These are phyloP conservation scores for Haplosporangium sp. DNA, from an alignment of 371 early-diverging fungal genomes.

Conservation along the genomic window DNA sequence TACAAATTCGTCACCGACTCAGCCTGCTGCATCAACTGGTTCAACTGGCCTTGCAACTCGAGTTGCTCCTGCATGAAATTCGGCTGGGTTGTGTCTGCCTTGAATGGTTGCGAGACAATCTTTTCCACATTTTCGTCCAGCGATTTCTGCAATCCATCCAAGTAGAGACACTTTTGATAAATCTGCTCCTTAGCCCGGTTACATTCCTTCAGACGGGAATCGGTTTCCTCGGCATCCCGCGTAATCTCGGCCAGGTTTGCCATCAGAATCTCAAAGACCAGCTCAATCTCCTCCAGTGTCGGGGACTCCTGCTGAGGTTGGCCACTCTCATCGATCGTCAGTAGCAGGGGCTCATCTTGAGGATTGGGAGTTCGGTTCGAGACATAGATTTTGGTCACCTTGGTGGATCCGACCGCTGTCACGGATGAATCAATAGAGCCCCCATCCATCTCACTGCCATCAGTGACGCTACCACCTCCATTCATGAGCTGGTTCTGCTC, in stretches of 20 bases:
- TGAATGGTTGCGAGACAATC: slow-evolving; percentile 50
- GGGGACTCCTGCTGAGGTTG: slow-evolving; percentile 23
- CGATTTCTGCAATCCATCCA: slow-evolving; percentile 56
- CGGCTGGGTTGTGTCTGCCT: slow-evolving; percentile 30
- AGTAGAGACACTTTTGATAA: slow-evolving; percentile 60
- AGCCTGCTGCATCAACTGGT: slow-evolving; percentile 47
- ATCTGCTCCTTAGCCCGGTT: slow-evolving; percentile 61
- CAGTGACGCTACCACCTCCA: neutral
- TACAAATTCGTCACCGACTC: slow-evolving; percentile 42
- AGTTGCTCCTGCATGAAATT: slow-evolving; percentile 49
- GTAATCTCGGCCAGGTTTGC: slow-evolving; percentile 69
- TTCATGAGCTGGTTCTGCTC: neutral
- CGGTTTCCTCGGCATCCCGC: slow-evolving; percentile 63
- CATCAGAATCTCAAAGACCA: slow-evolving; percentile 66
- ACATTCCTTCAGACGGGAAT: slow-evolving; percentile 55
- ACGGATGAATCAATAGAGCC: slow-evolving; percentile 2
- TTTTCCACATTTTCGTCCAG: slow-evolving; percentile 50
- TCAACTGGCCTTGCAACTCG: slow-evolving; percentile 36
- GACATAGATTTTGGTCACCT: slow-evolving; percentile 28
- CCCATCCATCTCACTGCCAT: slow-evolving; percentile 1
- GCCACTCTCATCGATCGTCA: slow-evolving; percentile 31
- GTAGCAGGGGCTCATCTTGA: slow-evolving; percentile 41
- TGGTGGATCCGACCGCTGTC: neutral
- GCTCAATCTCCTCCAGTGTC: slow-evolving; percentile 64
- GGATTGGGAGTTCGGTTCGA: slow-evolving; percentile 24